These are phyloP conservation scores for Cadophora sp. DNA, from an alignment of 2,329 filamentous ascomycete species.

Conservation along the genomic window DNA sequence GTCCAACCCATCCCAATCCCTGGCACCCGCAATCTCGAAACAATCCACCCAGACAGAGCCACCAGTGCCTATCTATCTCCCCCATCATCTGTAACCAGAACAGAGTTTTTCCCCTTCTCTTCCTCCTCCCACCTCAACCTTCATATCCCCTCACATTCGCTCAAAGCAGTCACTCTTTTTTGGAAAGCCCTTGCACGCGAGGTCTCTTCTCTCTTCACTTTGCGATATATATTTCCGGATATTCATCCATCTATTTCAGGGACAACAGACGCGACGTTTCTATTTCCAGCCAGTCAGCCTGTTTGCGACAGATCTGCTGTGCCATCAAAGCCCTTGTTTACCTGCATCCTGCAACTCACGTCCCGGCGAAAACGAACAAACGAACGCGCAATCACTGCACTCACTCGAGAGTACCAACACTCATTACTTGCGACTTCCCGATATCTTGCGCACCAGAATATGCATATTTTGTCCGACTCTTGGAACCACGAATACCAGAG, in stretches of 20 bases:
- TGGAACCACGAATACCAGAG: not conserved
- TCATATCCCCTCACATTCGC: conserved; percentile 6
- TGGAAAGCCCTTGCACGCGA: not conserved
- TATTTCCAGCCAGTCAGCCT: conserved; percentile 14
- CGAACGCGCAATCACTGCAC: no score
- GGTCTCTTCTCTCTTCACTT: not conserved
- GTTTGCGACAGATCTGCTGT: conserved; percentile 16
- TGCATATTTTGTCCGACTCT: conserved; percentile 17
- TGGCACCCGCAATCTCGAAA: conserved; percentile 22
- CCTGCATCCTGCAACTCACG: not conserved
- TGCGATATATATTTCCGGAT: not conserved
- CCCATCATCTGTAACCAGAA: not conserved
- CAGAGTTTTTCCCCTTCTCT: not conserved
- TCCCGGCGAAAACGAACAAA: conserved; percentile 6
- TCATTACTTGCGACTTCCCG: not conserved
- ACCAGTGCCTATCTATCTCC: not conserved
- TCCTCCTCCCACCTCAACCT: not conserved
- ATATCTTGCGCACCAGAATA: conserved; percentile 15
- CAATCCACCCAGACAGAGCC: not conserved
- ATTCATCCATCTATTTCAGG: conserved; percentile 2
- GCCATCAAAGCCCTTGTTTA: not conserved
- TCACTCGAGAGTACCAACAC: not conserved
- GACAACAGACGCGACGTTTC: not conserved
- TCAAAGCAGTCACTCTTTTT: conserved; percentile 21
- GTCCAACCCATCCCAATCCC: no score